Evolutionary conservation across 1,284 basidiomycete species (phyloP), one percentile per base, ranked within the genome.

Genomic region (Ceratobasidium sp.): DNA sequence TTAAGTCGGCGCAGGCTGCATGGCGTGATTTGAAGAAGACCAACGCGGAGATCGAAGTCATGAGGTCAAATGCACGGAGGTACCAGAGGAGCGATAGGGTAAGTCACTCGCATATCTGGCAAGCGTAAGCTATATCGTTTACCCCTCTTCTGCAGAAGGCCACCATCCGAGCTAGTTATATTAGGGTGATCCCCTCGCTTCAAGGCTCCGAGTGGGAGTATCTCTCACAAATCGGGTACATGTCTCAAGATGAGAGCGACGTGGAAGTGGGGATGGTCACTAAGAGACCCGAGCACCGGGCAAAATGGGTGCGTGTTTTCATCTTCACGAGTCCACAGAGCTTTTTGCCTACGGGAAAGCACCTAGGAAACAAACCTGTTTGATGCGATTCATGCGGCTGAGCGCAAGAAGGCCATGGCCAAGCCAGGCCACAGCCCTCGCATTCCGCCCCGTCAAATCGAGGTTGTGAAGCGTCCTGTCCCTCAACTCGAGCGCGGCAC

Each of bases 401-500:
- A 57, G 38, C 33, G 14, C 10, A 14, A 71, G 2, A 71, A 71
- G 23, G 52, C 69, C 20, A 59, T 16, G 30, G 20, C 64, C 46
- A n/a, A 33, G 35, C 67, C 67, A 1, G 54, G 67, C 8, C 18
- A 44, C 8, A 55, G 44, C 44, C 64, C 67, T 23, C 33, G 48
- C 35, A 30, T 50, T 52, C 38, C 35, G 18, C 67, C 18, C 5
- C 35, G 50, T 14, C 2, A 5, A 27, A 7, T 57, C 33, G 35
- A 35, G 33, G 16, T 60, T 12, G 35, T 46, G n/a, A 71, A 60
- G 14, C 27, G 33, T 23, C 69, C 52, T 3, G 30, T 71, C 23
- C 55, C 69, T 46, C 69, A 71, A 1, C 69, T 71, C 14, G 41
- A 71, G 20, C n/a, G 69, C 38, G 69, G 69, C 10, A 71, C 52